A percentile compares a stretch with the other conserved stretches of the same genome.
phyloP scores from a whole-genome alignment of 2,329 filamentous ascomycete genomes.

The Pseudocercospora musae region DNA sequence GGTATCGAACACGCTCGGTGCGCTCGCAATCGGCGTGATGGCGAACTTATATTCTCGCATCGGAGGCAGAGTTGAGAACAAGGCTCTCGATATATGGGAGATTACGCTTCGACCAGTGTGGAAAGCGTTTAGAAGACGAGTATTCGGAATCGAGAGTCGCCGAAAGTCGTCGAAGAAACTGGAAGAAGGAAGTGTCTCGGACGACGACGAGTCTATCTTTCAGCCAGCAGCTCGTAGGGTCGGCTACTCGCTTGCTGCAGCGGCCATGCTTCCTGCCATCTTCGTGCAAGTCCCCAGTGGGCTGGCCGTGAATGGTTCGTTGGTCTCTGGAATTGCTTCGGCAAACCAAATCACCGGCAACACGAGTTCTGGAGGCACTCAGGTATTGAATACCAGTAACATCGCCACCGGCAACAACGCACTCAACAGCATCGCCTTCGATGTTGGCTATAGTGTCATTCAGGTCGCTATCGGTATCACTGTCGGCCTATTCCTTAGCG shows the following conservation, averaged over 20 bases:
- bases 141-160: conserved; percentile 30
- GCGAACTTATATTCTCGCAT: conserved; percentile 75
- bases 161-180: conserved; percentile 25
- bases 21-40: conserved; percentile 70
- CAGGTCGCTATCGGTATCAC: conserved; percentile 53
- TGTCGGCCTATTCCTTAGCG: conserved; percentile 48
- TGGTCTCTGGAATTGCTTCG: conserved; percentile 56
- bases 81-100: conserved; percentile 54
- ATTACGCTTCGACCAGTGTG: conserved; percentile 43
- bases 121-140: conserved; percentile 25
- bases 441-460: conserved; percentile 48
- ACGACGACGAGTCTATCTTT: conserved; percentile 31
- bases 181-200: conserved; percentile 29
- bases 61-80: conserved; percentile 58
- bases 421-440: conserved; percentile 46
- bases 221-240: conserved; percentile 43
- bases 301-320: conserved; percentile 55
- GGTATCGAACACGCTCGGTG: conserved; percentile 73
- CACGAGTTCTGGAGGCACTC: conserved; percentile 42
- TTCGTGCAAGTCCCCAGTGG: conserved; percentile 66
- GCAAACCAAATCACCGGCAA: conserved; percentile 53
- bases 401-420: conserved; percentile 26
- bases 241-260: conserved; percentile 76
- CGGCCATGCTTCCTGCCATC: conserved; percentile 81
- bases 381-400: conserved; percentile 40